phyloP scores from a whole-genome alignment of 257 asterid species.

The Phtheirospermum japonicum region DNA sequence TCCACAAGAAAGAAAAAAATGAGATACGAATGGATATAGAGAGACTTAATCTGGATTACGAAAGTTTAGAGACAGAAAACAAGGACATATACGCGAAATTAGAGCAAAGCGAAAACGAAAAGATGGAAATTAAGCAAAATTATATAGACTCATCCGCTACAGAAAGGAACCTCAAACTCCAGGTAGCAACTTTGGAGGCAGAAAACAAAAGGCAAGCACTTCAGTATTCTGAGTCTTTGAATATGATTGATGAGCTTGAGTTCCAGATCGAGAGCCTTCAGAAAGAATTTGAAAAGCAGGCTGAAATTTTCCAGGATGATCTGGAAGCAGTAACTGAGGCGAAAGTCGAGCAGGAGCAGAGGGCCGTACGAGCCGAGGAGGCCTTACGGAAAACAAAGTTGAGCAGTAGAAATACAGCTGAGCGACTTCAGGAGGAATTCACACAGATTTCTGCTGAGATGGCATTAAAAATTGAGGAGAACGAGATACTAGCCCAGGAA shows the following conservation, averaged over 20 bases:
- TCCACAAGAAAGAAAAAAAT: conserved; percentile 56
- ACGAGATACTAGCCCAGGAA: conserved; percentile 50
- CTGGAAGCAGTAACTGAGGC: conserved; percentile 46
- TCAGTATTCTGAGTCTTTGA: conserved; percentile 49
- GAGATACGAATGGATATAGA: conserved; percentile 44
- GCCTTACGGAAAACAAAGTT: conserved; percentile 53
- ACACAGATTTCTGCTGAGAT: conserved; percentile 59
- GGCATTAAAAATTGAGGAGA: conserved; percentile 58
- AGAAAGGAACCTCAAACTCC: conserved; percentile 53
- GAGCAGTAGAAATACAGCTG: conserved; percentile 51
- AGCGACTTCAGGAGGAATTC: conserved; percentile 66
- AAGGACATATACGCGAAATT: conserved; percentile 43
- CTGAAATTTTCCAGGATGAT: conserved; percentile 52
- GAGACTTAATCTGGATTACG: conserved; percentile 48
- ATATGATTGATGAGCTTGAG: conserved; percentile 54
- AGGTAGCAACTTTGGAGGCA: conserved; percentile 50
- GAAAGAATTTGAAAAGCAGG: conserved; percentile 62
- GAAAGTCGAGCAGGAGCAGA: conserved; percentile 65
- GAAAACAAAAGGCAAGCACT: conserved; percentile 46
- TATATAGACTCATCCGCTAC: conserved; percentile 48
- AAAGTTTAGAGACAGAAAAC: conserved; percentile 51
- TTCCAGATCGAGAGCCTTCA: conserved; percentile 54
- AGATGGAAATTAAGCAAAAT: conserved; percentile 46
- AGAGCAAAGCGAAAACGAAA: conserved; percentile 46
- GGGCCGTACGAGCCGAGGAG: conserved; percentile 80